These are phyloP conservation scores for Saccharomycopsis sp. DNA, from an alignment of 805 yeast genomes.

Conservation along the genomic window DNA sequence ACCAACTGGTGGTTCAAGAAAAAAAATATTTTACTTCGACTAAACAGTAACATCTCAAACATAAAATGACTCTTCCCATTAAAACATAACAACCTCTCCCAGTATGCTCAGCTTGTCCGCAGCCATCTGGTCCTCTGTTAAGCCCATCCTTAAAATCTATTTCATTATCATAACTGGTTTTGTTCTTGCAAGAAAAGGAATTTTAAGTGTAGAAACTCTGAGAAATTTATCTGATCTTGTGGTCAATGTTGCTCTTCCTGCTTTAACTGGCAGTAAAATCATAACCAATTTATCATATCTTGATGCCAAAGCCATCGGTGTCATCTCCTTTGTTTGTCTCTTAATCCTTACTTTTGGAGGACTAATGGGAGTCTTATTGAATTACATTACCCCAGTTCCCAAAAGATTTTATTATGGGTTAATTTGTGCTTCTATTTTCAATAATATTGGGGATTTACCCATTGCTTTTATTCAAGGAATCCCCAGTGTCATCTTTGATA, in stretches of 20 bases:
- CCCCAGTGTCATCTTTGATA: conserved; percentile 25
- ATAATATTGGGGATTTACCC: conserved; percentile 43
- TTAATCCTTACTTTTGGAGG: conserved; percentile 25
- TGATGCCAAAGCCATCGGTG: conserved; percentile 44
- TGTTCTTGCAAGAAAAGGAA: conserved; percentile 43
- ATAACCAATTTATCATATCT: conserved; percentile 39
- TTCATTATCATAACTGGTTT: conserved; percentile 62
- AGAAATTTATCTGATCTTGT: conserved; percentile 45
- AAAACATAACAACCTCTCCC: too few relatives aligned
- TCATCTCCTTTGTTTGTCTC: conserved; percentile 26
- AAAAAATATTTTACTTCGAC: too few relatives aligned
- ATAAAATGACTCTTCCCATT: too few relatives aligned
- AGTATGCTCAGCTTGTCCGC: too few relatives aligned
- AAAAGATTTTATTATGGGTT: conserved; percentile 39
- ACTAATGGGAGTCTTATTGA: conserved; percentile 22
- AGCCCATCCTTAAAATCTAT: conserved; percentile 69
- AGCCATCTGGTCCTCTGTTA: conserved; percentile 36
- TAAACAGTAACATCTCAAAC: too few relatives aligned
- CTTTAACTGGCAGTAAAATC: conserved; percentile 42
- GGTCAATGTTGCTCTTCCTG: conserved; percentile 43
- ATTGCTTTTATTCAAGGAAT: conserved; percentile 43
- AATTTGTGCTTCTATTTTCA: conserved; percentile 37
- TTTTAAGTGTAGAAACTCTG: conserved; percentile 51
- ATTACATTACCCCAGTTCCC: conserved; percentile 32
- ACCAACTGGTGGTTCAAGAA: too few relatives aligned